Conservation (phyloP, 1,284 basidiomycete species). For the Cryptococcus sp. region DNA sequence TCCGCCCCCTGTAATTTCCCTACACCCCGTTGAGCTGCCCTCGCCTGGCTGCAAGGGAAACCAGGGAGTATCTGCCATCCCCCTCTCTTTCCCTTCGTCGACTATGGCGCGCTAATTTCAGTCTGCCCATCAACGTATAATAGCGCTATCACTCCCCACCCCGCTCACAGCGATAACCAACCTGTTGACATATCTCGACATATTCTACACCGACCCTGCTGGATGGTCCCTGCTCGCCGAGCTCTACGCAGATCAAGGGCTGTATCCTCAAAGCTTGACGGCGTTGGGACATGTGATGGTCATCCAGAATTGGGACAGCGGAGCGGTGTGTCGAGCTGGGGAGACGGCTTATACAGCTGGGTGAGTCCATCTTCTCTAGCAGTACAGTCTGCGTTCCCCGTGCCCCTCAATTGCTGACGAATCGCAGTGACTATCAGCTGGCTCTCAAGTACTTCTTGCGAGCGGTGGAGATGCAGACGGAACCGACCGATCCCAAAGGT, state of each 20-base stretch:
- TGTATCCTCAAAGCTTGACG: conserved; percentile 51
- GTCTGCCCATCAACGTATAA: conserved; percentile 77
- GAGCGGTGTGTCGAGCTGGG: conserved; percentile 30
- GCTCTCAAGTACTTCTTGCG: conserved; percentile 77
- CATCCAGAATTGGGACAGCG: conserved; percentile 39
- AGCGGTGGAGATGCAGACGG: conserved; percentile 74
- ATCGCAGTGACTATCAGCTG: conserved; percentile 61
- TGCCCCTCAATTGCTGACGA: not conserved
- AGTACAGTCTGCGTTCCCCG: conserved; percentile 14
- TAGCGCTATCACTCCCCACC: conserved; percentile 54
- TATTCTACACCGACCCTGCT: conserved; percentile 85
- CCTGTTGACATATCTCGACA: conserved; percentile 77
- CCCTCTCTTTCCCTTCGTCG: too few species aligned
- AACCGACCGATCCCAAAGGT: conserved; percentile 43
- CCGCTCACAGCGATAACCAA: conserved; percentile 54
- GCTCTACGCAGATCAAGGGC: conserved; percentile 70
- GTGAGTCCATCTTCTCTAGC: conserved; percentile 17
- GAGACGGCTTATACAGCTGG: conserved; percentile 42
- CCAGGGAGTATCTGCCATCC: not conserved
- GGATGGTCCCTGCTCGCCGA: conserved; percentile 92
- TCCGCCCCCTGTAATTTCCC: too few species aligned
- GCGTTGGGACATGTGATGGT: conserved; percentile 39
- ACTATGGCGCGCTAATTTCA: conserved; percentile 44
- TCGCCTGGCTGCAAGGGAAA: too few species aligned
- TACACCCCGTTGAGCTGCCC: too few species aligned